These are phyloP conservation scores for Agaricus subrufescens DNA, from an alignment of 768 basidiomycete genomes.

Conservation along the genomic window DNA sequence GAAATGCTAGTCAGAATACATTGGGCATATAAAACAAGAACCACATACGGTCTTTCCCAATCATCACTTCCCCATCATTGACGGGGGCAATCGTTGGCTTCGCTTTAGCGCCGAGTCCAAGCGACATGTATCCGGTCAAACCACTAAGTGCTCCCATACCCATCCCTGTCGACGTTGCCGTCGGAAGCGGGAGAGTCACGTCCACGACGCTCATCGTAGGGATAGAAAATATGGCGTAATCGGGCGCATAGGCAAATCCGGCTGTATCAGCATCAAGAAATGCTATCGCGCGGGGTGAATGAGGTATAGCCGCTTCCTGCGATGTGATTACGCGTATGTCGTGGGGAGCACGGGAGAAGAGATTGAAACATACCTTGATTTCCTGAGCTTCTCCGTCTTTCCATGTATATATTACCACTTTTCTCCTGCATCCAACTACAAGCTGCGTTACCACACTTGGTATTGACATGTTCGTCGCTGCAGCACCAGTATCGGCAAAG, in stretches of 20 bases:
- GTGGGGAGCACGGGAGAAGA: conserved; percentile 4
- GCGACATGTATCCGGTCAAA: conserved; percentile 80
- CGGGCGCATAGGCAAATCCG: conserved; percentile 79
- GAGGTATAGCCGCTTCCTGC: conserved; percentile 79
- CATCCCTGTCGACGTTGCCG: conserved; percentile 32
- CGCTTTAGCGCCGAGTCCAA: conserved; percentile 70
- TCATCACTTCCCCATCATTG: conserved; percentile 58
- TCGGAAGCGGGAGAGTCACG: conserved; percentile 44
- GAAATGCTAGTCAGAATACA: not conserved
- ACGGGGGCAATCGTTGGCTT: conserved; percentile 60
- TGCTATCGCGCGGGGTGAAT: conserved; percentile 82
- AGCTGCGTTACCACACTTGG: conserved; percentile 72
- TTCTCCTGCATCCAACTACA: conserved; percentile 81
- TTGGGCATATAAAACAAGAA: not conserved
- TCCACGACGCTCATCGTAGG: conserved; percentile 54
- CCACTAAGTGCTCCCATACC: conserved; percentile 78
- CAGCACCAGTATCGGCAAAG: not conserved
- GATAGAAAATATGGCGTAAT: conserved; percentile 71
- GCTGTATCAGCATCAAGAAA: conserved; percentile 61
- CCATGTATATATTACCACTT: conserved; percentile 83
- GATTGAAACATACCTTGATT: conserved; percentile 45
- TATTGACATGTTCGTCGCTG: conserved; percentile 34
- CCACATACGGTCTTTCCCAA: conserved; percentile 74
- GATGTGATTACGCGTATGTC: not conserved
- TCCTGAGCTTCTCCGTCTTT: conserved; percentile 78